Base-by-base conservation (phyloP, 805 yeast genomes). In the Nakazawaea anatomiae region DNA sequence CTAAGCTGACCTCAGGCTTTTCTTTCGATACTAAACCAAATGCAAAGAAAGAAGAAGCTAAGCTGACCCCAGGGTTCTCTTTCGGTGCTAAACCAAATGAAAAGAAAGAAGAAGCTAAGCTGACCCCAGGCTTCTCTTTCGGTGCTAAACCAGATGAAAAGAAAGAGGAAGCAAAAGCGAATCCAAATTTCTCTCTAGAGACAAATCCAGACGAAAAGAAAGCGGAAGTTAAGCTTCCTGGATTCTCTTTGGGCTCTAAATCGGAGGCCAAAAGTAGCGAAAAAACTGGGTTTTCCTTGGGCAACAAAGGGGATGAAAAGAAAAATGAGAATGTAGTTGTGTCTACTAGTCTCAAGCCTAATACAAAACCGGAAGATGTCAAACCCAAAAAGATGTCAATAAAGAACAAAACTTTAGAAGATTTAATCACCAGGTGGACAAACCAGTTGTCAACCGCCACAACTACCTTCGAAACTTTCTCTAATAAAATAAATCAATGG, bases 381-480 rank as follows among this genome's bases (percentile, higher is more conserved):
- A 80, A 79, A 54, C 84, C 89, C 4, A 76, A 82, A 52, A 86
- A 87, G 34, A 77, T 89, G 4, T 81, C 96, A 4, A 76, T 94
- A 38, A 90, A 88, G 59, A 94, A 94, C 68, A 89, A 89, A 65
- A 89, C 97, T 1, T 72, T 94, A 61, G 98, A 94, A 61, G 98
- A 94, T 64, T 76, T 94, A 57, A 87, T 94, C 42, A 80, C 90
- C 11, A 90, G 87, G 67, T 94, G 99, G 99, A 87, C 97, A 0
- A 81, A 82, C 51, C 96, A 94, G 57, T 69, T 94, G 53, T 74
- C 92, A 1, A 75, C 79, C 11, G 82, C 94, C 0, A 79, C 92
- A 2, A 75, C 77, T 29, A 83, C 87, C 38, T 94, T 91, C 68
- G 85, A 84, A 52, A 68, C 74, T 10, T 92, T 89, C 63, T 83